Evolutionary conservation across 2,329 filamentous ascomycete genomes (phyloP).

Genomic region (Byssochlamys sp.): DNA sequence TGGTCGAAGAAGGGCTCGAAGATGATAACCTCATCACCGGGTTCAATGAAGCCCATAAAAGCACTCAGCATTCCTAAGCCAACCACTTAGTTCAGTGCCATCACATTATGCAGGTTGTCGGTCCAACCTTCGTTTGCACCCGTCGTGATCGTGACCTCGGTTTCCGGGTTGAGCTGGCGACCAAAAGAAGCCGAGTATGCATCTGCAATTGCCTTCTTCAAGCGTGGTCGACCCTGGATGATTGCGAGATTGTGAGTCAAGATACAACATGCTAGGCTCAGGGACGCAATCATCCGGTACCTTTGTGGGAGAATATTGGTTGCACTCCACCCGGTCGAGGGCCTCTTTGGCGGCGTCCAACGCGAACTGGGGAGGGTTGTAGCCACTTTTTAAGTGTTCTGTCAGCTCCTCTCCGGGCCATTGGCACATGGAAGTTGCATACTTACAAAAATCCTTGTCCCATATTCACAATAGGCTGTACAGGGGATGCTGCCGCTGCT

Average conservation of each 20-base stretch:
- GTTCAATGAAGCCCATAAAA: constrained; percentile 95
- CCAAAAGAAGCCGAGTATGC: constrained; percentile 88
- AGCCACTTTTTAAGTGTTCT: constrained; percentile 46
- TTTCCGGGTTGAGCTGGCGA: constrained; percentile 71
- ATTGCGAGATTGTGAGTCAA: constrained; percentile 2
- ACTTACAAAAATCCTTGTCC: constrained; percentile 53
- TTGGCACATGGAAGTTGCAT: constrained; percentile 1
- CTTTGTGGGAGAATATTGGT: constrained; percentile 95
- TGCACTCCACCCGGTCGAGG: constrained; percentile 85
- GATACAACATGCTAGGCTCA: not conserved
- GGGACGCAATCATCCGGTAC: constrained; percentile 20
- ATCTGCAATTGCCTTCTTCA: constrained; percentile 86
- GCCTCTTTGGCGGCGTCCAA: constrained; percentile 83
- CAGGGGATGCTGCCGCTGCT: constrained; percentile 53
- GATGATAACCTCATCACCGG: constrained; percentile 89
- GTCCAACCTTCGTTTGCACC: constrained; percentile 41
- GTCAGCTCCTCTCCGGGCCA: not conserved
- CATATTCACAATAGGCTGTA: constrained; percentile 61
- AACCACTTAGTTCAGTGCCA: constrained; percentile 1
- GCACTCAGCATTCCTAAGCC: constrained; percentile 73
- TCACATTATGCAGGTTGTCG: not conserved
- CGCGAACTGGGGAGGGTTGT: constrained; percentile 87
- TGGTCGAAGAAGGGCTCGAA: constrained; percentile 99
- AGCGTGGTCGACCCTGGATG: constrained; percentile 62
- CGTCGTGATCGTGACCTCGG: constrained; percentile 88